Percentiles rank a stretch among this genome's conserved stretches.
Conservation (phyloP, 169 alveolate genomes). For the Fabrea salina region DNA sequence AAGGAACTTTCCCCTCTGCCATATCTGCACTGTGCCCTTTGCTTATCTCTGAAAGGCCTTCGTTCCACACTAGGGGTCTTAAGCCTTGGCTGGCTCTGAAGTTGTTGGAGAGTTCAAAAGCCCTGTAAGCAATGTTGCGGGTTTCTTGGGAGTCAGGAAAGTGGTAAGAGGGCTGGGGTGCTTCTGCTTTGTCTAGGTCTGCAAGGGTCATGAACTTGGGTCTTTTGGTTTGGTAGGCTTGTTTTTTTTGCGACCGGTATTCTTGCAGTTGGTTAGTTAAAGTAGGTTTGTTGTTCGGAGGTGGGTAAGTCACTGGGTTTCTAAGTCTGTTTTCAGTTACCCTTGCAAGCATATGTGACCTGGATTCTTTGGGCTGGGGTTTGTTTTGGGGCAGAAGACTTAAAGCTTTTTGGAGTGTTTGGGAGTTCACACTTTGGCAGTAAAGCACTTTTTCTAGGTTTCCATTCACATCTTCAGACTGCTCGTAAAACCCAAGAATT, state of each 20-base stretch:
- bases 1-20: slow-evolving; percentile 72
- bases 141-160: slow-evolving; percentile 11
- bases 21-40: slow-evolving; percentile 66
- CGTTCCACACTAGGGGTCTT: slow-evolving; percentile 65
- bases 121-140: slow-evolving; percentile 64
- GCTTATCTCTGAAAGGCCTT: slow-evolving; percentile 61
- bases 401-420: too few relatives aligned
- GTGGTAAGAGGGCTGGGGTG: slow-evolving; percentile 13
- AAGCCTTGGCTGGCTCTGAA: slow-evolving; percentile 62
- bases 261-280: background rate
- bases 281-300: background rate
- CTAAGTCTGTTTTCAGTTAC: background rate
- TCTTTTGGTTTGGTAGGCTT: background rate
- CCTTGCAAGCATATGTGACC: background rate
- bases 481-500: slow-evolving; percentile 11
- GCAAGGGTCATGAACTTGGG: background rate
- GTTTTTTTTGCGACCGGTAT: background rate
- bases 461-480: background rate
- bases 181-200: background rate
- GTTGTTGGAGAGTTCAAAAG: slow-evolving; percentile 71
- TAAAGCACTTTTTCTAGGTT: too few relatives aligned
- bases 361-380: background rate
- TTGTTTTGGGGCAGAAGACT: too few relatives aligned
- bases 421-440: too few relatives aligned
- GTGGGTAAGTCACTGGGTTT: background rate